A percentile compares a stretch with the other conserved stretches of the same genome.
Conservation (phyloP, 208 protist genomes). For the Trypanosoma cruzi region DNA sequence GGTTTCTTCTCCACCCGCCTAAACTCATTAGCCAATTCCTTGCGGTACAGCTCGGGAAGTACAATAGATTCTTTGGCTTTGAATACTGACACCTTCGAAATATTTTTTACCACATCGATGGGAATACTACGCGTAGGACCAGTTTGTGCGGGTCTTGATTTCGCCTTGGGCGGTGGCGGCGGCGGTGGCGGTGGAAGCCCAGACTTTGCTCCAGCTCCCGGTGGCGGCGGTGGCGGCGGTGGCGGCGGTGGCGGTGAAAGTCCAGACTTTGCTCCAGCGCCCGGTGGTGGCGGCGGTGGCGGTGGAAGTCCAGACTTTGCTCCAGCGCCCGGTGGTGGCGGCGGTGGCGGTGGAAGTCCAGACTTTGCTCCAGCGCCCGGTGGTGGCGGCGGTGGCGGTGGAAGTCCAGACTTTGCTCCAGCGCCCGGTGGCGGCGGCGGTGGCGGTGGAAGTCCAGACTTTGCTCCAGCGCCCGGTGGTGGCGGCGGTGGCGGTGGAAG, state of each 20-base stretch:
- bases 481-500: too few species aligned
- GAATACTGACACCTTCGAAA: conserved; percentile 36
- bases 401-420: too few species aligned
- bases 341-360: too few species aligned
- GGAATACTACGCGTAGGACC: conserved; percentile 51
- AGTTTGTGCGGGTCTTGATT: not conserved
- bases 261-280: not conserved
- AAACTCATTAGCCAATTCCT: conserved; percentile 37
- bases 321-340: too few species aligned
- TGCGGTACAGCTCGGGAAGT: conserved; percentile 25
- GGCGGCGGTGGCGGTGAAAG: conserved; percentile 34
- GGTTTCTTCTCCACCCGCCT: conserved; percentile 27
- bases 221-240: conserved; percentile 20
- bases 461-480: too few species aligned
- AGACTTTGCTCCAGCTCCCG: too few species aligned
- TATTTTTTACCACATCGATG: conserved; percentile 42
- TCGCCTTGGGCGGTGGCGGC: conserved; percentile 27
- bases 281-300: conserved; percentile 22
- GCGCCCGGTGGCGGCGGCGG: too few species aligned
- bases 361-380: too few species aligned
- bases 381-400: too few species aligned
- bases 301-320: too few species aligned
- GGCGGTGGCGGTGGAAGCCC: conserved; percentile 19
- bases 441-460: too few species aligned
- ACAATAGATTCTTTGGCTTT: conserved; percentile 18